Base-by-base conservation (phyloP, 2,329 filamentous ascomycete genomes). In the Chrysoporthe puriensis region DNA sequence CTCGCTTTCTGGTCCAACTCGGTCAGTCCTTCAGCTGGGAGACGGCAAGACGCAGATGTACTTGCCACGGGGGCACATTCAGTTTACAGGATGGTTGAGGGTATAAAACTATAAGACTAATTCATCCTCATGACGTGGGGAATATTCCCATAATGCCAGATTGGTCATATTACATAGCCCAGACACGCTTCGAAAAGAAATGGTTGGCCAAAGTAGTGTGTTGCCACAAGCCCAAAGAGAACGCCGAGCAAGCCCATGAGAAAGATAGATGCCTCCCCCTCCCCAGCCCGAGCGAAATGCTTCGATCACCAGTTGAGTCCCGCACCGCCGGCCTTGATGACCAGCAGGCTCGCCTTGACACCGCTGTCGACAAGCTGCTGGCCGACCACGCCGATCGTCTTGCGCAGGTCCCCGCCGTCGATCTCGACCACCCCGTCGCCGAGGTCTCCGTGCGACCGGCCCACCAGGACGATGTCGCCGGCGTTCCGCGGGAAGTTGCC, bases 381-480 rank as follows among this genome's bases (percentile, higher is more conserved):
- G 11, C 86, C 88, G 42, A 89, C 79, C n/a, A 81, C 78, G 11
- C 90, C 89, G 44, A 91, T 73, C 36, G 86, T 87, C 74, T 79
- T 83, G 62, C 77, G 79, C 71, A 86, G 76, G 34, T 85, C 84
- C 50, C 75, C 67, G 54, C 79, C 72, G 9, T 48, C 59, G 36
- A 63, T 63, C 52, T 70, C 68, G 73, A 70, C 67, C 67, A 72
- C 72, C 67, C 68, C 36, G 52, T 72, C 67, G 21, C 71, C 70
- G 43, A 74, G 74, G 36, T 68, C 72, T 34, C 79, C 75, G 70
- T 85, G 82, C 54, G 81, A 76, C 52, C 90, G 82, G 0, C 91
- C 91, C 14, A 93, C 79, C 1, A 94, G 82, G 18, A 94, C 81
- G 32, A 94, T 80, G 74, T 93, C 91, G 2, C 91, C 91, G 0